phyloP scores from a whole-genome alignment of 2,329 filamentous ascomycete genomes.

The Dothideomycetes sp. region DNA sequence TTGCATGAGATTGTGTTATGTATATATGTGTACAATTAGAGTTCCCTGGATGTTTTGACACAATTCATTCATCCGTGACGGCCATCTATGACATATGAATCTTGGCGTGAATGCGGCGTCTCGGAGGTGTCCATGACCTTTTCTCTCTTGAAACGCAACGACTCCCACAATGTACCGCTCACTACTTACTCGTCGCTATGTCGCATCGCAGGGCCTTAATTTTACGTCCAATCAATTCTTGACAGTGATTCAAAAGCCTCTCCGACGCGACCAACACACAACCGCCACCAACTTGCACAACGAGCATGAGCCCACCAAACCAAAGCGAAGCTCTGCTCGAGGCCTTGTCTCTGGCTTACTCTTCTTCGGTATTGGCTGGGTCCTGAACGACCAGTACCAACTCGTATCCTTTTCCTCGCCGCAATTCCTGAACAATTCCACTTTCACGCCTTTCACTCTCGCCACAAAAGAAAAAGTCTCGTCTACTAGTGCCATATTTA shows the following conservation, averaged over 20 bases:
- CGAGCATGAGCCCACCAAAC: slow-evolving; percentile 2
- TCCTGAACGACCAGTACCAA: neutral
- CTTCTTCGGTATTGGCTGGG: slow-evolving; percentile 8
- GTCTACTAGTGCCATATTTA: slow-evolving; percentile 59
- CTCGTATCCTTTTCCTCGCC: slow-evolving; percentile 1
- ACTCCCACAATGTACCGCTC: neutral
- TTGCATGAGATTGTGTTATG: neutral
- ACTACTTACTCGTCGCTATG: neutral
- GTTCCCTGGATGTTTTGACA: neutral
- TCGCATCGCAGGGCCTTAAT: neutral
- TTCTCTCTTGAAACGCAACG: neutral
- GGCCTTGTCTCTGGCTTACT: slow-evolving; percentile 1
- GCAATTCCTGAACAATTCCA: slow-evolving; percentile 43
- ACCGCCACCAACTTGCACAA: neutral
- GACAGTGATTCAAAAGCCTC: neutral
- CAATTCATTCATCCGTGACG: neutral
- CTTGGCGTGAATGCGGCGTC: slow-evolving; percentile 3
- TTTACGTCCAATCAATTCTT: neutral
- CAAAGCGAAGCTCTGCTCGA: slow-evolving; percentile 5
- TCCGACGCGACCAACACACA: slow-evolving; percentile 2
- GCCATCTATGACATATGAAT: slow-evolving; percentile 12
- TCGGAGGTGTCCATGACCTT: neutral
- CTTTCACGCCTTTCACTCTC: slow-evolving; percentile 60
- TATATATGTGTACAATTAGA: neutral
- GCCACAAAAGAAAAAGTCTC: slow-evolving; percentile 54